Percentiles rank a stretch among this genome's conserved stretches.
Evolutionary conservation across 352 stramenopile species (phyloP).

Genomic region (Thalassiosira allenii): DNA sequence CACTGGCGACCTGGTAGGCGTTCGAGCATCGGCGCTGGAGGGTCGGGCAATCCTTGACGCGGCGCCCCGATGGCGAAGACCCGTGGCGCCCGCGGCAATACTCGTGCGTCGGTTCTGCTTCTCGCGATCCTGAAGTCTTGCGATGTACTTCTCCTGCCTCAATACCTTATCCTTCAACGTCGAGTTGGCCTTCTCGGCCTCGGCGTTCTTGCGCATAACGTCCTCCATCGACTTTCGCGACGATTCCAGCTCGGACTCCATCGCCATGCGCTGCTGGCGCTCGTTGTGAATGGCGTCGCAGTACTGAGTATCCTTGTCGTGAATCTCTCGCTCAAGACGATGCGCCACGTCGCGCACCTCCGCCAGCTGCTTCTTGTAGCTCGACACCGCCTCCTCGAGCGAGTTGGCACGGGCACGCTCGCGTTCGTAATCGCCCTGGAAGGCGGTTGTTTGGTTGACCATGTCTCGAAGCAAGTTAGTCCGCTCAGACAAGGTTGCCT

Average conservation of each 20-base stretch:
- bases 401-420: constrained; percentile 26
- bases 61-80: too few species aligned
- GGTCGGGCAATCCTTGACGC: too few species aligned
- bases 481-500: constrained; percentile 38
- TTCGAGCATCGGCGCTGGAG: too few species aligned
- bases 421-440: constrained; percentile 37
- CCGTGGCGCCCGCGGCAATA: too few species aligned
- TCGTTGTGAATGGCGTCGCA: constrained; percentile 39
- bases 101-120: constrained; percentile 42
- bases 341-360: constrained; percentile 13
- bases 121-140: constrained; percentile 33
- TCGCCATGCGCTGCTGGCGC: constrained; percentile 27
- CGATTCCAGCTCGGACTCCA: constrained; percentile 44
- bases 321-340: constrained; percentile 29
- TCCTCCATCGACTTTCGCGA: constrained; percentile 31
- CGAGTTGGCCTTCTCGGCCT: constrained; percentile 47
- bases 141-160: constrained; percentile 52
- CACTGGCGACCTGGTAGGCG: too few species aligned
- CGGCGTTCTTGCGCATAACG: constrained; percentile 12
- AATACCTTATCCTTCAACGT: constrained; percentile 32
- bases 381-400: constrained; percentile 32
- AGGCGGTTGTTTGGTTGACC: constrained; percentile 45
- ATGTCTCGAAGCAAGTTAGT: constrained; percentile 49
- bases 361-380: constrained; percentile 37
- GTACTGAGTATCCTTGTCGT: constrained; percentile 43